Evolutionary conservation across 1,139 yeast species (phyloP), one percentile per base, ranked within the genome.

Genomic region (Magnusiomyces ingens): DNA sequence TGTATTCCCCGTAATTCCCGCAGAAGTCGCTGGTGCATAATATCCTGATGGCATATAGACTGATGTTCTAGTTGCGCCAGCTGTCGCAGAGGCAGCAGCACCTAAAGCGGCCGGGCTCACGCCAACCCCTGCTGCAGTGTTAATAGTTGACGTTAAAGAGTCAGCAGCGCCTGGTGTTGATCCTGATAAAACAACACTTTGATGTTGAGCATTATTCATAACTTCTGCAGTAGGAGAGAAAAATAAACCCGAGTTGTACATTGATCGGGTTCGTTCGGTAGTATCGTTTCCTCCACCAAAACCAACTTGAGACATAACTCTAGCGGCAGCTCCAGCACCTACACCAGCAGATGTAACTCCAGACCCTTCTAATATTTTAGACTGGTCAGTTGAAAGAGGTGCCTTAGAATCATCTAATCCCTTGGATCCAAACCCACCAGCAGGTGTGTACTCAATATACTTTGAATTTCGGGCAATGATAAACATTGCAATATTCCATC

Each of bases 221-320:
- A 84, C 85, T 64, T 85, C 90, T 18, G 84, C 85, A 1, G 94
- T 86, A 40, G 95, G 95, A 4, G 93, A 84, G 54, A 86, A 80
- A 66, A 83, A 86, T 78, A 85, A 76, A 26, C 64, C 61, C 10
- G 60, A 53, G 50, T 58, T 58, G 47, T 51, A 48, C 56, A 54
- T 54, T 18, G 52, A 48, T 35, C 53, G 42, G 5, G 52, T 32
- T 15, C 55, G 32, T 42, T 22, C 36, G 6, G 21, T 8, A 15
- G 5, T 22, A 18, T 45, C 48, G 17, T 4, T 13, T 18, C 48
- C 48, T 12, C 17, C 36, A n/a, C 11, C 19, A 12, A 12, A 12
- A 35, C 29, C 41, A 32, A 10, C n/a, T 13, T 36, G 40, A 17
- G 41, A 17, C 15, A 19, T 13, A 17, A 13, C 41, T 13, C 45